Evolutionary conservation across 768 basidiomycete species (phyloP).

Genomic region (Collybia sordida): DNA sequence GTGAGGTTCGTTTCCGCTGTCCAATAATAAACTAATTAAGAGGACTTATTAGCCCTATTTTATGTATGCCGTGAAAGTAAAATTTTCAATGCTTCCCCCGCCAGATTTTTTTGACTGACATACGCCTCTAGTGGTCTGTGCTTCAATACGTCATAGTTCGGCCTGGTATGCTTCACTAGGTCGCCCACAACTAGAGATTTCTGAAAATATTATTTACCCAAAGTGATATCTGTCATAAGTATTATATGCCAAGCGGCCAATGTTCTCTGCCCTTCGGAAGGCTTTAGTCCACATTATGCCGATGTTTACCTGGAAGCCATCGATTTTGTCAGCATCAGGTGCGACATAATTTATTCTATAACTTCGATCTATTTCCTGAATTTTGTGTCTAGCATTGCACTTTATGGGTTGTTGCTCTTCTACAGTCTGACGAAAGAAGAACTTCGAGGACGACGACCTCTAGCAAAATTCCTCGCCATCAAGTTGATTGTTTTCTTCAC

Average conservation of each 20-base stretch:
- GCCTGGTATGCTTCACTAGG: constrained; percentile 27
- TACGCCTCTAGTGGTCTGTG: constrained; percentile 66
- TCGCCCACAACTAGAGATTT: neutral
- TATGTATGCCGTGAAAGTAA: constrained; percentile 80
- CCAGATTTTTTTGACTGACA: neutral
- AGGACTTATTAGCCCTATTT: constrained; percentile 62
- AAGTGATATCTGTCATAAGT: constrained; percentile 64
- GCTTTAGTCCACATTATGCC: constrained; percentile 59
- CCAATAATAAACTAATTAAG: neutral
- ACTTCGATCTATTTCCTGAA: neutral
- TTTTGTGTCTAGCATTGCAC: constrained; percentile 54
- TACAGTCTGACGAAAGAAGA: constrained; percentile 82
- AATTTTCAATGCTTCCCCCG: constrained; percentile 7
- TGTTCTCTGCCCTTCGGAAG: constrained; percentile 63
- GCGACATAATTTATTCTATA: constrained; percentile 6
- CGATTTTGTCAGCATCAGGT: constrained; percentile 83
- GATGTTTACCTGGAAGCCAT: constrained; percentile 65
- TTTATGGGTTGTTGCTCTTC: constrained; percentile 81
- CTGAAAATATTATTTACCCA: neutral
- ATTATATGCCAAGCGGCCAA: constrained; percentile 71
- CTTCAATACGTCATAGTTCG: constrained; percentile 82
- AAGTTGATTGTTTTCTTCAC: constrained; percentile 86
- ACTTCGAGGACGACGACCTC: constrained; percentile 65
- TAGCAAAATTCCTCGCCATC: constrained; percentile 83
- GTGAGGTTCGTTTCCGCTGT: constrained; percentile 25